These are phyloP conservation scores for Stipa capillata DNA, from an alignment of 176 grass and related monocot species.

Conservation along the genomic window DNA sequence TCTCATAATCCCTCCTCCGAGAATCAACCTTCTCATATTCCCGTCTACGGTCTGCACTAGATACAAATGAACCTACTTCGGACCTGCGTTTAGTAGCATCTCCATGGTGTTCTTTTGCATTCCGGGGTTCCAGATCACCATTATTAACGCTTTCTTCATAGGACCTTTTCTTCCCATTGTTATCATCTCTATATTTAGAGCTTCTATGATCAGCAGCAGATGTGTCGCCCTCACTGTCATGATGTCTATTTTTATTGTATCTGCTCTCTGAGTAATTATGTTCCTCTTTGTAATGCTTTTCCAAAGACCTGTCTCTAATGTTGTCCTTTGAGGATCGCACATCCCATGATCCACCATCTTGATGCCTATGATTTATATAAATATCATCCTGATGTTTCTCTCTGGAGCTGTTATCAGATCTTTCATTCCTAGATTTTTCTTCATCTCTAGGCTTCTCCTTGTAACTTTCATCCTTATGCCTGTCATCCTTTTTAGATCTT, in stretches of 20 bases:
- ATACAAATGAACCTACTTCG: slow-evolving; percentile 6
- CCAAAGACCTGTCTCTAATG: slow-evolving; percentile 20
- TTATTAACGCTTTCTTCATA: slow-evolving; percentile 24
- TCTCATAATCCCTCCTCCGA: slow-evolving; percentile 22
- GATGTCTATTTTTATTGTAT: slow-evolving; percentile 24
- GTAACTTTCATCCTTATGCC: slow-evolving; percentile 30
- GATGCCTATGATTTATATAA: slow-evolving; percentile 26
- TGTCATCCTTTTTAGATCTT: background rate
- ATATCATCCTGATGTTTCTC: slow-evolving; percentile 17
- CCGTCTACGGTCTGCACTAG: slow-evolving; percentile 13
- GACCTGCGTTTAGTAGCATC: slow-evolving; percentile 18
- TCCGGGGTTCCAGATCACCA: slow-evolving; percentile 7
- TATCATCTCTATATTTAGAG: slow-evolving; percentile 32
- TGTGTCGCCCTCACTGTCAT: slow-evolving; percentile 1
- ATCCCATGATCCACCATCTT: slow-evolving; percentile 13
- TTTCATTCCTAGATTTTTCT: slow-evolving; percentile 30
- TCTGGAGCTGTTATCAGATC: slow-evolving; percentile 21
- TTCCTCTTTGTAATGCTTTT: slow-evolving; percentile 29
- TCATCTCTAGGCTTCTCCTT: slow-evolving; percentile 19
- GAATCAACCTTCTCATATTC: slow-evolving; percentile 38
- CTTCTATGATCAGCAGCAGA: slow-evolving; percentile 5
- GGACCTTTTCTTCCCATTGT: slow-evolving; percentile 31
- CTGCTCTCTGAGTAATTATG: slow-evolving; percentile 1
- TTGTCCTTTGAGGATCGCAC: slow-evolving; percentile 14
- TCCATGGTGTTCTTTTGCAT: slow-evolving; percentile 22